Conservation (phyloP, 345 rosid species). For the Murraya koenigii region DNA sequence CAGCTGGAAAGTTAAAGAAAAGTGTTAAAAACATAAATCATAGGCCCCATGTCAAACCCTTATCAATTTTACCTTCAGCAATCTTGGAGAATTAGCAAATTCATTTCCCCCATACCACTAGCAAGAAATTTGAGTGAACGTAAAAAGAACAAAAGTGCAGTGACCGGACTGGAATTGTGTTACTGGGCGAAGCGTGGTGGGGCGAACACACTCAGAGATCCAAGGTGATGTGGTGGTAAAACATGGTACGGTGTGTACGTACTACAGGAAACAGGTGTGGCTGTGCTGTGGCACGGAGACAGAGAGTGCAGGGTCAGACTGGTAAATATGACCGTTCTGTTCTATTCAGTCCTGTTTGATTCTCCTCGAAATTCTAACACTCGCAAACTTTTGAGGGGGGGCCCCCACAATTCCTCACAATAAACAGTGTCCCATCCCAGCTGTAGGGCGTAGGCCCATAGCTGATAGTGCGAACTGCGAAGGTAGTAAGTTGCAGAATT, state of each 20-base stretch:
- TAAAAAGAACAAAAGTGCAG: too few relatives aligned
- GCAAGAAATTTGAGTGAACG: too few relatives aligned
- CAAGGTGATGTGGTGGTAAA: background rate
- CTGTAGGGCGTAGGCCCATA: too few relatives aligned
- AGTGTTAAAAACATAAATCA: background rate
- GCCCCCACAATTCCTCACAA: too few relatives aligned
- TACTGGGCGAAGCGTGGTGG: background rate
- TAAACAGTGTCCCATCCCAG: too few relatives aligned
- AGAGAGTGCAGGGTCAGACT: background rate
- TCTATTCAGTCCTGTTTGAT: background rate
- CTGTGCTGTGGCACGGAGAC: background rate
- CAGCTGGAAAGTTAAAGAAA: background rate
- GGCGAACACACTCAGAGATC: background rate
- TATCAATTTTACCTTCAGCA: background rate
- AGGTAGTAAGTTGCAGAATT: too few relatives aligned
- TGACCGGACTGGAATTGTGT: background rate
- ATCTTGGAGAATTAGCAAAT: too few relatives aligned
- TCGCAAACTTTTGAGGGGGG: too few relatives aligned
- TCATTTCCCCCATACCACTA: too few relatives aligned
- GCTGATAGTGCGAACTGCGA: too few relatives aligned
- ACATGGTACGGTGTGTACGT: constrained; percentile 2
- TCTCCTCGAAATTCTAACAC: background rate
- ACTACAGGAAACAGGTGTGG: too few relatives aligned
- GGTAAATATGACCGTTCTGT: constrained; percentile 1
- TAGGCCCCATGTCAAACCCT: background rate